Conservation (phyloP, 495 filamentous ascomycete genomes). For the Neurospora sp. region DNA sequence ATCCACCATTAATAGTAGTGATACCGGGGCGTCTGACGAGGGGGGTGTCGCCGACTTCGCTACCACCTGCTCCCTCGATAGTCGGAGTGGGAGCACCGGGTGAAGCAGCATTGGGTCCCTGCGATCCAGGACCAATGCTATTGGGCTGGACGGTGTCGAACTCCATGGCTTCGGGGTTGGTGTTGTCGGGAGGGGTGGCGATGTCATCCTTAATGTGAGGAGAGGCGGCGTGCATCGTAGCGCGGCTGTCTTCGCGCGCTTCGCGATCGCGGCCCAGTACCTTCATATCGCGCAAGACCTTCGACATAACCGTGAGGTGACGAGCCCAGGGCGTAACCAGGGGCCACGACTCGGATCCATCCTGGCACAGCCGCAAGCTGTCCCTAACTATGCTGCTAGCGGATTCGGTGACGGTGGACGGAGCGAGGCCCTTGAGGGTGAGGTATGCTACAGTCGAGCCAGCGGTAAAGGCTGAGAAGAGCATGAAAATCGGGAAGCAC, state of each 20-base stretch:
- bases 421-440: constrained; percentile 37
- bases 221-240: constrained; percentile 11
- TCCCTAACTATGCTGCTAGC: constrained; percentile 37
- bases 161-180: constrained; percentile 35
- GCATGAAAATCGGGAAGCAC: constrained; percentile 44
- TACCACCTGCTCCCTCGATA: neutral
- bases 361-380: constrained; percentile 37
- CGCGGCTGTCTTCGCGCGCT: constrained; percentile 19
- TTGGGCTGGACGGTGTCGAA: constrained; percentile 27
- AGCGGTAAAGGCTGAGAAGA: constrained; percentile 42
- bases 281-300: constrained; percentile 34
- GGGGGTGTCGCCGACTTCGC: constrained; percentile 27
- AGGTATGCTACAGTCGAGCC: constrained; percentile 42
- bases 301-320: constrained; percentile 40
- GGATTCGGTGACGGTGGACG: constrained; percentile 34
- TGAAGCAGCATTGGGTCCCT: neutral
- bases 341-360: constrained; percentile 38
- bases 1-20: constrained; percentile 42
- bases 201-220: constrained; percentile 37
- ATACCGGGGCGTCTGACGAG: constrained; percentile 33
- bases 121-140: constrained; percentile 8
- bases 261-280: constrained; percentile 13
- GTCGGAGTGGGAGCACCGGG: constrained; percentile 8
- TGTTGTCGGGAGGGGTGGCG: constrained; percentile 29
- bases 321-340: constrained; percentile 41